Percentiles rank a stretch among this genome's conserved stretches.
Conservation (phyloP, 2,329 filamentous ascomycete species). For the Stenocarpella maydis region DNA sequence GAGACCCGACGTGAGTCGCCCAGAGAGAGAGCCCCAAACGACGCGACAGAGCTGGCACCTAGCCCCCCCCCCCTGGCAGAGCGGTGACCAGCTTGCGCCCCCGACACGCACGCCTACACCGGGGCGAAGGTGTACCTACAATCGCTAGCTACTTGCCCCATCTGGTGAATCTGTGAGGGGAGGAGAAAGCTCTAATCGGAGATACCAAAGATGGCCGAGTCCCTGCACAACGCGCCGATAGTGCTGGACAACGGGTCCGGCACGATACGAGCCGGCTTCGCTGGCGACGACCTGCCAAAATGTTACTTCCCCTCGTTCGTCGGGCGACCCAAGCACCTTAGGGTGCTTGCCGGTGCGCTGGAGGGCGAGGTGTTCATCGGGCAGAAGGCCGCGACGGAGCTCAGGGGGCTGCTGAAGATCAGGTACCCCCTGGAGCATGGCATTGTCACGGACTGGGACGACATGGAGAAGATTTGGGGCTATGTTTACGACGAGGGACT, state of each 20-base stretch:
- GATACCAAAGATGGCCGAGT: constrained; percentile 58
- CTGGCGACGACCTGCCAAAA: constrained; percentile 93
- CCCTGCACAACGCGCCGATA: constrained; percentile 94
- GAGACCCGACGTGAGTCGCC: not conserved
- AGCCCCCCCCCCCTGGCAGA: not conserved
- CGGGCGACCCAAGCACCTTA: constrained; percentile 91
- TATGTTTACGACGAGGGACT: constrained; percentile 96
- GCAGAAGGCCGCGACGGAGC: constrained; percentile 83
- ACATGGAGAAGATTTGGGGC: constrained; percentile 99
- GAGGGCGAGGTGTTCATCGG: constrained; percentile 99
- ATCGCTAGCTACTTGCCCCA: constrained; percentile 3
- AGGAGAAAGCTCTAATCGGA: constrained; percentile 25
- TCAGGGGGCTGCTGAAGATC: constrained; percentile 94
- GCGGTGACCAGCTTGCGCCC: constrained; percentile 22
- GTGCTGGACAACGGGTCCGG: constrained; percentile 99
- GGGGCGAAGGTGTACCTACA: not conserved
- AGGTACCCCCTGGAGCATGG: constrained; percentile 95
- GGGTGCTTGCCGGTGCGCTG: constrained; percentile 93
- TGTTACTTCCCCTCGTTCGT: constrained; percentile 98
- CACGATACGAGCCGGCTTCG: constrained; percentile 96
- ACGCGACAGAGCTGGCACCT: constrained; percentile 15
- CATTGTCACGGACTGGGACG: constrained; percentile 99
- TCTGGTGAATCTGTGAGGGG: constrained; percentile 2
- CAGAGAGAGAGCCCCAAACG: not conserved
- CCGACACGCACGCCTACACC: constrained; percentile 14